A percentile compares a stretch with the other conserved stretches of the same genome.
These are phyloP conservation scores for Fomitopsis serialis DNA, from an alignment of 768 basidiomycete species.

Conservation along the genomic window DNA sequence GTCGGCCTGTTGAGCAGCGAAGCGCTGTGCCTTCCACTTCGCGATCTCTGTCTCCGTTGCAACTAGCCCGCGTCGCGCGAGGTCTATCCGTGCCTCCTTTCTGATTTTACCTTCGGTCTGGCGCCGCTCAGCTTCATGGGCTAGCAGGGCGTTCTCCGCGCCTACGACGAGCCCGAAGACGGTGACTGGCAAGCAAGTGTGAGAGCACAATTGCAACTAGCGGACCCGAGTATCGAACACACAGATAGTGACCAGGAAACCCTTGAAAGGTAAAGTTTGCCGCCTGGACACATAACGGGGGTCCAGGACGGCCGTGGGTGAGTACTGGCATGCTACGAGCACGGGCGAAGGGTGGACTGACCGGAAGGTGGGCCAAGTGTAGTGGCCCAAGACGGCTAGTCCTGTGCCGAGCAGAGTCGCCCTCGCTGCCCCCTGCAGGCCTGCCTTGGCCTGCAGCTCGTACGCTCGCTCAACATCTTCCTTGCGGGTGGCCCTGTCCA, in stretches of 20 bases:
- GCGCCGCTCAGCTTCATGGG: constrained; percentile 64
- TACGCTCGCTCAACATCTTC: constrained; percentile 21
- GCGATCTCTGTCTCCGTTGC: constrained; percentile 81
- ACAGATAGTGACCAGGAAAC: constrained; percentile 72
- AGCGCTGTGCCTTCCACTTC: constrained; percentile 59
- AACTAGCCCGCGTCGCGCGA: constrained; percentile 69
- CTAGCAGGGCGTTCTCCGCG: constrained; percentile 70
- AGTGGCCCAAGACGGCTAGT: constrained; percentile 57
- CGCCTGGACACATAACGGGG: constrained; percentile 37
- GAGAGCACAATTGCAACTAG: not conserved
- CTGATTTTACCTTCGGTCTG: constrained; percentile 65
- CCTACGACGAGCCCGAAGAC: constrained; percentile 66
- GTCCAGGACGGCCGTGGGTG: not conserved
- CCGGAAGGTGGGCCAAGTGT: constrained; percentile 72
- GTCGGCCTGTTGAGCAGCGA: not conserved
- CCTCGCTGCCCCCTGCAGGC: constrained; percentile 46
- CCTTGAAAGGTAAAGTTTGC: constrained; percentile 79
- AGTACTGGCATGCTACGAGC: no score
- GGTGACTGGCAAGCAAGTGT: constrained; percentile 40
- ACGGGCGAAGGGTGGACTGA: constrained; percentile 24
- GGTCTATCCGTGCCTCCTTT: constrained; percentile 66
- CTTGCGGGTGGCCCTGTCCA: constrained; percentile 18
- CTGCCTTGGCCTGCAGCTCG: constrained; percentile 14
- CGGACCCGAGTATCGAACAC: constrained; percentile 21
- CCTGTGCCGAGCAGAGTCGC: constrained; percentile 52